Conservation (phyloP, 2,329 filamentous ascomycete species). For the Aureobasidium zeae region DNA sequence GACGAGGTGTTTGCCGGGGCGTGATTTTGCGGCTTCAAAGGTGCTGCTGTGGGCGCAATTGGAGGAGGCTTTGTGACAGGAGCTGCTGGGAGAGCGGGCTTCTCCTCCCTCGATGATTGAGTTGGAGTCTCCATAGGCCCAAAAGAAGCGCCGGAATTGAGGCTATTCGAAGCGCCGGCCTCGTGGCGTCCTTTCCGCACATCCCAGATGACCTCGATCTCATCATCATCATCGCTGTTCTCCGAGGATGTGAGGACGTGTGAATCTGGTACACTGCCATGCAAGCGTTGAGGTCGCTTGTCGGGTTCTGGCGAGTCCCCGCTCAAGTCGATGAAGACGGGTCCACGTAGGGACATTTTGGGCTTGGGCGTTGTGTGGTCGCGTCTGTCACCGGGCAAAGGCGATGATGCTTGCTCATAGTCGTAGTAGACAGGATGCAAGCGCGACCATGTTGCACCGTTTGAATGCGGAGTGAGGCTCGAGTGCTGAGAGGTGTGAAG, state of each 20-base stretch:
- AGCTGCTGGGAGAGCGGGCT: not conserved
- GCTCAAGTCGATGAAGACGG: not conserved
- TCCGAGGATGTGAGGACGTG: conserved; percentile 8
- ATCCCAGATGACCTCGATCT: not conserved
- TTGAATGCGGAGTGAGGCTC: too few species aligned
- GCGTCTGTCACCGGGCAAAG: not conserved
- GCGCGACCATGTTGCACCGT: too few species aligned
- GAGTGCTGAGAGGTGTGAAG: too few species aligned
- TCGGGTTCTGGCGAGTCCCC: not conserved
- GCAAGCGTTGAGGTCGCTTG: not conserved
- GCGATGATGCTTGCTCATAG: not conserved
- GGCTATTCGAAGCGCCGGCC: not conserved
- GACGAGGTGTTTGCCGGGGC: too few species aligned
- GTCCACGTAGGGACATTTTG: not conserved
- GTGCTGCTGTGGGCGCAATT: too few species aligned
- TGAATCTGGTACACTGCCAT: not conserved
- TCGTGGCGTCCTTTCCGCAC: not conserved
- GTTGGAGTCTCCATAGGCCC: too few species aligned
- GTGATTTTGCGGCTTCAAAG: too few species aligned
- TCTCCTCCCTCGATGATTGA: not conserved
- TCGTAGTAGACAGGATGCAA: too few species aligned
- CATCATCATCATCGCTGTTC: not conserved
- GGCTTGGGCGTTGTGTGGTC: not conserved
- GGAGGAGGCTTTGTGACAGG: not conserved
- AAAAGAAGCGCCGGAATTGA: not conserved